A percentile compares a stretch with the other conserved stretches of the same genome.
phyloP scores from a whole-genome alignment of 2,329 filamentous ascomycete species.

The Phoma herbarum region DNA sequence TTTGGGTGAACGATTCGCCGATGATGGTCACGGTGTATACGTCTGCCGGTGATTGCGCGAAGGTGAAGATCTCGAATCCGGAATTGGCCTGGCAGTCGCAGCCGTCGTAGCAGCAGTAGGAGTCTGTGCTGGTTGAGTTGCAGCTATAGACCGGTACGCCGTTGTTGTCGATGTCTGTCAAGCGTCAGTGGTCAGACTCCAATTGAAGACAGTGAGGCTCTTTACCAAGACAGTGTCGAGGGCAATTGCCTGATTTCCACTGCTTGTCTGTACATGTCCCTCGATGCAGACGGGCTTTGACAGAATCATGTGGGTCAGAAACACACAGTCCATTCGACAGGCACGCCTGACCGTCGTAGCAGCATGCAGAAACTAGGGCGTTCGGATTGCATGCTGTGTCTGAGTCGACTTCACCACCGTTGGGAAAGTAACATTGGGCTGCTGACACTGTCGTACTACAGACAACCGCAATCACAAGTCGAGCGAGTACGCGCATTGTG shows the following conservation, averaged over 20 bases:
- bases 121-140: slow-evolving; percentile 34
- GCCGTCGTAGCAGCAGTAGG: slow-evolving; percentile 41
- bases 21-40: slow-evolving; percentile 42
- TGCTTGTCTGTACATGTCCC: slow-evolving; percentile 41
- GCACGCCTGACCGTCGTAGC: slow-evolving; percentile 41
- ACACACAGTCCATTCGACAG: slow-evolving; percentile 44
- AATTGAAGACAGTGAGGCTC: background rate
- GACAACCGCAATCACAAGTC: slow-evolving; percentile 6
- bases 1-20: slow-evolving; percentile 35
- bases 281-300: slow-evolving; percentile 31
- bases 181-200: slow-evolving; percentile 5
- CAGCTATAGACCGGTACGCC: slow-evolving; percentile 39
- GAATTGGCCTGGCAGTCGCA: slow-evolving; percentile 33
- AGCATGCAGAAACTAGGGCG: slow-evolving; percentile 36
- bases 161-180: slow-evolving; percentile 32
- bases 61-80: slow-evolving; percentile 32
- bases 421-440: slow-evolving; percentile 29
- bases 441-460: slow-evolving; percentile 18
- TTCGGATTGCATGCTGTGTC: slow-evolving; percentile 32
- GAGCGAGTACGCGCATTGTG: slow-evolving; percentile 7
- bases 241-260: slow-evolving; percentile 39
- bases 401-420: slow-evolving; percentile 17
- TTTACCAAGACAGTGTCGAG: slow-evolving; percentile 35
- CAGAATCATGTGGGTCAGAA: slow-evolving; percentile 35
- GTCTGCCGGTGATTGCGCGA: slow-evolving; percentile 25